Percentiles rank a stretch among this genome's conserved stretches.
Conservation (phyloP, 2,329 filamentous ascomycete species). For the Chaetothyriales sp. region DNA sequence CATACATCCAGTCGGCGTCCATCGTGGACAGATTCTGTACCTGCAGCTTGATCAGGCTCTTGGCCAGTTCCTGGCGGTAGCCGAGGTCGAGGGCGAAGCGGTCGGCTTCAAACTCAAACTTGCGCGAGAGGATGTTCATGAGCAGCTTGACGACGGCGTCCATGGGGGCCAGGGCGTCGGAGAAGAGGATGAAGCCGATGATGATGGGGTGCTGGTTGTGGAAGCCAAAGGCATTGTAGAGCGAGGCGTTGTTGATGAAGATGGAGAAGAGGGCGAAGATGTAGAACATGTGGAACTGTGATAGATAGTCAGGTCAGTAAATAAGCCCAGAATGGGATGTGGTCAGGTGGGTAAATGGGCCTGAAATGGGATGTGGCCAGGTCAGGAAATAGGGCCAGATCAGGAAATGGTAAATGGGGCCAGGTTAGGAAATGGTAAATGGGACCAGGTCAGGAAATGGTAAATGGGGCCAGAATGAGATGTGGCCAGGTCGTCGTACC, state of each 20-base stretch:
- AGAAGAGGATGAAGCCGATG: constrained; percentile 95
- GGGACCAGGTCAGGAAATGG: too few species aligned
- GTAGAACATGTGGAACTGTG: constrained; percentile 81
- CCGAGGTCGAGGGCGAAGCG: constrained; percentile 75
- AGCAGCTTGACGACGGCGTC: constrained; percentile 87
- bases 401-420: too few species aligned
- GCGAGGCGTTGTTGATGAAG: constrained; percentile 87
- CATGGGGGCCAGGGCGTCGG: constrained; percentile 85
- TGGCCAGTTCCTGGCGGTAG: constrained; percentile 68
- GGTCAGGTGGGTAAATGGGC: constrained; percentile 1
- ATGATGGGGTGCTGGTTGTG: constrained; percentile 72
- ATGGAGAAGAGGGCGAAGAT: constrained; percentile 93
- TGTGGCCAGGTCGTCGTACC: constrained; percentile 37
- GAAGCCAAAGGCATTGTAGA: constrained; percentile 90
- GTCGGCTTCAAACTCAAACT: constrained; percentile 92
- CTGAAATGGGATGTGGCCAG: neutral
- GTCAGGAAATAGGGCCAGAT: constrained; percentile 1
- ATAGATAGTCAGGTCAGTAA: constrained; percentile 2
- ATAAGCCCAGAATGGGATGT: neutral
- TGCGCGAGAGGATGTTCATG: constrained; percentile 90
- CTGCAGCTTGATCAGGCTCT: constrained; percentile 89
- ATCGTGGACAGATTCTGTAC: constrained; percentile 96
- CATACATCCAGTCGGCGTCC: constrained; percentile 98
- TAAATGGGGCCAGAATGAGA: too few species aligned
- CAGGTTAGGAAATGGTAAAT: too few species aligned